Evolutionary conservation across 768 basidiomycete species (phyloP), one percentile per base, ranked within the genome.

Genomic region (Chalciporus sphaerocephalus): DNA sequence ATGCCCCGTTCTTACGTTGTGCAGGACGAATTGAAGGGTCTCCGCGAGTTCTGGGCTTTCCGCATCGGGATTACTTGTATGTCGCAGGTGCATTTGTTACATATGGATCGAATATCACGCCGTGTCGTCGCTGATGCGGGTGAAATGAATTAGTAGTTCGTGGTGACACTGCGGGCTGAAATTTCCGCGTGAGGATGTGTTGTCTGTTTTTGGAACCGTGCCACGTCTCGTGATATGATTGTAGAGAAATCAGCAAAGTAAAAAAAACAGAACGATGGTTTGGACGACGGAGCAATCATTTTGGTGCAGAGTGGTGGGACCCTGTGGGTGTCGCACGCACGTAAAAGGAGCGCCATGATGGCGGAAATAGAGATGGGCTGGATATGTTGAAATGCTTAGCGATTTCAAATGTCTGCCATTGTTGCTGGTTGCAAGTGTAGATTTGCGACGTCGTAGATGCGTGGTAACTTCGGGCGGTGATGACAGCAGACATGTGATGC

Each of bases 381-480:
- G 38, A 16, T 23, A 38, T 11, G 37, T 15, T 38, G 22, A 24
- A 37, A 11, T 23, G 37, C 15, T 5, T 28, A 22, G 22, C 21
- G 36, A 23, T 2, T 22, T 22, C 22, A 13, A 39, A n/a, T n/a
- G n/a, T n/a, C n/a, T n/a, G n/a, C n/a, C 11, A 22, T 38, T 20
- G 21, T 15, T 23, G 18, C 7, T 20, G 22, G 36, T 37, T 9
- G 38, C 38, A 22, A 11, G 34, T 13, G 21, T 13, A 23, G 15
- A 15, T 15, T n/a, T 34, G 25, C 21, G 28, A 44, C 35, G 18
- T 32, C 44, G 39, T 17, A 4, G 35, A 39, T 12, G 17, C 41
- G 48, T 47, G 40, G 51, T 20, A 21, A 51, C 46, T 40, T 43
- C 47, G 53, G 52, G 17, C 20, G 32, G 12, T 30, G 30, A 32